phyloP scores from a whole-genome alignment of 371 early-diverging fungal genomes.

The Lichtheimia ornata region DNA sequence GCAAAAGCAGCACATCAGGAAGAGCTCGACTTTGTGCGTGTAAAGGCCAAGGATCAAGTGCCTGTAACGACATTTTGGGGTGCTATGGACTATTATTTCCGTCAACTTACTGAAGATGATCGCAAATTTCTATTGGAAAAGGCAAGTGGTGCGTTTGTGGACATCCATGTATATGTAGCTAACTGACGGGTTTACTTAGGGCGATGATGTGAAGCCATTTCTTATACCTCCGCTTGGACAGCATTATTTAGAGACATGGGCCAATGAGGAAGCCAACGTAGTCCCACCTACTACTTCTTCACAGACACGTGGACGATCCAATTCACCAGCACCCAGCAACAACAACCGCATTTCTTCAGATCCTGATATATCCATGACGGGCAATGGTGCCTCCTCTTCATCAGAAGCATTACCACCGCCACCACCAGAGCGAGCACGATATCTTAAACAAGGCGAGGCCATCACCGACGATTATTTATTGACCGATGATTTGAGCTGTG shows the following conservation, averaged over 20 bases:
- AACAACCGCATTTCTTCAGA: not conserved
- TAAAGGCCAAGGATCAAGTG: constrained; percentile 70
- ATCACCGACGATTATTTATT: constrained; percentile 63
- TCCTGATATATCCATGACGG: not conserved
- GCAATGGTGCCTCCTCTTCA: not conserved
- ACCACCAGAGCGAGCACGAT: constrained; percentile 22
- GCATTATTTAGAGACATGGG: constrained; percentile 80
- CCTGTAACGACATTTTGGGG: constrained; percentile 82
- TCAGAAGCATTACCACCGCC: not conserved
- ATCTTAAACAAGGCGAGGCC: constrained; percentile 19
- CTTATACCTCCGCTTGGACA: constrained; percentile 78
- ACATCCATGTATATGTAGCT: not conserved
- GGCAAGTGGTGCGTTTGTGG: constrained; percentile 14
- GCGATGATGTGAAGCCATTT: constrained; percentile 67
- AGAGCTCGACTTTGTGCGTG: constrained; percentile 43
- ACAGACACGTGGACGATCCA: constrained; percentile 41
- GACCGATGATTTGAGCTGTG: constrained; percentile 62
- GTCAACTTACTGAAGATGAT: constrained; percentile 85
- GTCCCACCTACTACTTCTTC: constrained; percentile 32
- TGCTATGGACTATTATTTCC: constrained; percentile 81
- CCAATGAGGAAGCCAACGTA: constrained; percentile 71
- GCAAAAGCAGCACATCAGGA: constrained; percentile 15
- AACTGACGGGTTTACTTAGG: constrained; percentile 11
- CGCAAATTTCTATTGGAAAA: constrained; percentile 65
- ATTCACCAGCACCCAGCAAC: constrained; percentile 25